These are phyloP conservation scores for Fusarium nematophilum DNA, from an alignment of 2,329 filamentous ascomycete genomes.

Conservation along the genomic window DNA sequence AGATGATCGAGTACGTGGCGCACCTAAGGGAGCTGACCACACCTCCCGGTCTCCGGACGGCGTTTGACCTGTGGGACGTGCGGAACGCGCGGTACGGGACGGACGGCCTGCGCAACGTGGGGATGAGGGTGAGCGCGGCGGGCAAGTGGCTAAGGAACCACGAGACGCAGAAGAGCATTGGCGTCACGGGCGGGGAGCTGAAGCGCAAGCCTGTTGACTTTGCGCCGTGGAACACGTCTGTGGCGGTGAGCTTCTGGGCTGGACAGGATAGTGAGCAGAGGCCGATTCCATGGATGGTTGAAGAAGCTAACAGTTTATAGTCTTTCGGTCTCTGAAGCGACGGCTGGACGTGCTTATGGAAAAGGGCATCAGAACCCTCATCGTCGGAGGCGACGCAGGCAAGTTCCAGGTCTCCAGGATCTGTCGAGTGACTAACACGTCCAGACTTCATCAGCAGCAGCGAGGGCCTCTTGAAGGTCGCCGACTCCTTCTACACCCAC, in stretches of 20 bases:
- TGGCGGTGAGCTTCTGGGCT: neutral
- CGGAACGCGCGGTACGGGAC: neutral
- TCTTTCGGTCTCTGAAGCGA: constrained; percentile 6
- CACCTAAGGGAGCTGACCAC: neutral
- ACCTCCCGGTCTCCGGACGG: neutral
- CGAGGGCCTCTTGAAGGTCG: neutral
- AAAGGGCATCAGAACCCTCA: neutral
- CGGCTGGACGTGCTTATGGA: neutral
- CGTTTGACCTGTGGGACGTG: constrained; percentile 5
- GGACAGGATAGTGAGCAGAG: constrained; percentile 6
- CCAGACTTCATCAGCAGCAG: constrained; percentile 9
- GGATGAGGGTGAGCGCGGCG: neutral
- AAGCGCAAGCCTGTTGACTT: neutral
- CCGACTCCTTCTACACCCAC: neutral
- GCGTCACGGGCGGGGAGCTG: neutral
- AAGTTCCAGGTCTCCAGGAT: neutral
- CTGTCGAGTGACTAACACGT: neutral
- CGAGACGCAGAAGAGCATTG: neutral
- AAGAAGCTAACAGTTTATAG: neutral
- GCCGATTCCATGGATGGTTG: neutral
- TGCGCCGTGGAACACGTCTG: neutral
- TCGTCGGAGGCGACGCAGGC: constrained; percentile 13
- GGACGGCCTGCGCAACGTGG: neutral
- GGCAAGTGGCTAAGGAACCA: neutral
- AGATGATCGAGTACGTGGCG: neutral